Evolutionary conservation across 306 rosid species (phyloP).

Genomic region (Psophocarpus tetragonolobus): DNA sequence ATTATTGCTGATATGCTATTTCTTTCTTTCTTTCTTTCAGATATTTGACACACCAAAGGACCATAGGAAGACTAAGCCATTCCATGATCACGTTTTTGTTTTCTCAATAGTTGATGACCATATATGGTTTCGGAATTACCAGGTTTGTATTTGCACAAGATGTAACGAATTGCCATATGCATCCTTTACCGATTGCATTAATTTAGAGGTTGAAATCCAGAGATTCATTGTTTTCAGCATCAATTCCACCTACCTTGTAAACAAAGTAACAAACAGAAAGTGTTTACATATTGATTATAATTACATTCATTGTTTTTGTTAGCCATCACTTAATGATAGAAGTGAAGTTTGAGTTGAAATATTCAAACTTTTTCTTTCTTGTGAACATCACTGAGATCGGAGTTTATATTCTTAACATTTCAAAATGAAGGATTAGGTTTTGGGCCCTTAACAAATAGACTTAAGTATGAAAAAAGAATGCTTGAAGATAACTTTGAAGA

Average conservation of each 20-base stretch:
- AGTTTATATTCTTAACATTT: neutral
- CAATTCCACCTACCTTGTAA: neutral
- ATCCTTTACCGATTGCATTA: neutral
- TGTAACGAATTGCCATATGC: neutral
- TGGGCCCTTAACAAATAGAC: neutral
- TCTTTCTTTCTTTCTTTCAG: conserved; percentile 41
- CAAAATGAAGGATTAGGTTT: neutral
- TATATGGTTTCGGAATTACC: conserved; percentile 96
- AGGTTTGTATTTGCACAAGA: conserved; percentile 51
- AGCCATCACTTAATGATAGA: neutral
- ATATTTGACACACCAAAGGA: conserved; percentile 89
- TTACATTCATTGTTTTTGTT: neutral
- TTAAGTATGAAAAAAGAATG: neutral
- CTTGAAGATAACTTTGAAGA: neutral
- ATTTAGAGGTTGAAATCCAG: neutral
- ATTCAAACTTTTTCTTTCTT: neutral
- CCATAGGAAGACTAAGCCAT: conserved; percentile 80
- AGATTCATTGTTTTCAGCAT: neutral
- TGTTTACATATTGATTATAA: neutral
- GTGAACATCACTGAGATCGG: neutral
- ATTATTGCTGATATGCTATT: conserved; percentile 26
- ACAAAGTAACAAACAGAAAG: neutral
- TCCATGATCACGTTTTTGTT: conserved; percentile 88
- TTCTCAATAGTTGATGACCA: conserved; percentile 94
- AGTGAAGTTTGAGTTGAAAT: neutral